Base-by-base conservation (phyloP, 768 basidiomycete species). In the Rhizopogon sp. region DNA sequence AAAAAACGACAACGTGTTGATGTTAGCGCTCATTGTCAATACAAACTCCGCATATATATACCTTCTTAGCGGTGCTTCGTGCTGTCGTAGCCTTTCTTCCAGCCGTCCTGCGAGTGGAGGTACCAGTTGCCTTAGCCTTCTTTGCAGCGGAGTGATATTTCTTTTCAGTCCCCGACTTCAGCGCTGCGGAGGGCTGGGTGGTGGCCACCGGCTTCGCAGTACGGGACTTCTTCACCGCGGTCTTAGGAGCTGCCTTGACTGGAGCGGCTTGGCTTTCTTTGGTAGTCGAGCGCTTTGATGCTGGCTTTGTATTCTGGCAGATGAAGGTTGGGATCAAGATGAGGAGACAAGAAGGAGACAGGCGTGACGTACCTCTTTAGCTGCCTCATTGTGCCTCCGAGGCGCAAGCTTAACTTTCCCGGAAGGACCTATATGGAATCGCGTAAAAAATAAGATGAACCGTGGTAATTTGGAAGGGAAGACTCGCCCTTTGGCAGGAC, bases 401-500 rank as follows among this genome's bases (percentile, higher is more conserved):
- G 68, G 61, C 14, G 66, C 43, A 35, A 69, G 41, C 43, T 59
- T 67, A 9, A 69, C 58, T 53, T 69, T 67, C 25, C 66, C 66
- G 6, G 63, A 65, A 22, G 66, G 59, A 22, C 66, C 68, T 67
- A 37, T 20, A 35, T 7, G 40, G 6, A 16, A 49, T 22, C 5
- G 20, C 6, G 28, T 49, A 16, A 40, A 9, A 25, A 51, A 37
- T 37, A 10, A 5, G 5, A 49, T 29, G 5, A 31, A 45, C 17
- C 17, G 41, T 9, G 46, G 10, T 50, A 35, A 42, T 22, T 13
- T 13, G 25, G 25, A 25, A 28, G 49, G 9, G 5, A 10, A 28
- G 50, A 52, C 56, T 16, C n/a, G 59, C 66, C 85, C 70, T 84
- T 85, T 47, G 85, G 85, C 25, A 86, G 73, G 20, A 71, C 60